Base-by-base conservation (phyloP, 1,284 basidiomycete genomes). In the Schizopora paradoxa region DNA sequence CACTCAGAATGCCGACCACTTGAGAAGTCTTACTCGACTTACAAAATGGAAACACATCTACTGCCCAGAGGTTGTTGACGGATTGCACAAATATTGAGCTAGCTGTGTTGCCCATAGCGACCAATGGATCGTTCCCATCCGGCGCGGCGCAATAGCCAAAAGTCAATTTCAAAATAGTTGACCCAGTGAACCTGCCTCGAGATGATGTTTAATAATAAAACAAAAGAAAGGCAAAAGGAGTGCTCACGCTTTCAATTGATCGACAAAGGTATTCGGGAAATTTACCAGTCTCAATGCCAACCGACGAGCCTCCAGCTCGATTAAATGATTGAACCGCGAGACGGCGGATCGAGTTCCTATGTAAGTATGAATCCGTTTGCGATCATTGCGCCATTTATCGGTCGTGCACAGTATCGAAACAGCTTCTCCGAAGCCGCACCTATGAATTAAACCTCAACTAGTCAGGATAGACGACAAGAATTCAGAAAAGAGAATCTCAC, bases 151-250 rank as follows among this genome's bases (percentile, higher is more conserved):
- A 55, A 47, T 64, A 68, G 7, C 66, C 67, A 54, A 69, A 68
- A 0, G 66, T 58, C 13, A 68, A 58, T 45, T 64, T 66, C 37
- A 70, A 52, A 13, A 69, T 66, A 6, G 66, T 55, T 4, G 61
- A 60, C 1, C 61, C 64, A 2, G 62, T 21, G 13, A 51, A 26
- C 31, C 37, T 48, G 27, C 36, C 7, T 26, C 21, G 41, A 18
- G 21, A 21, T 8, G 18, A 7, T 35, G 3, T 19, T 10, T 6
- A 13, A 10, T n/a, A 16, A 3, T 16, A 2, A 16, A 35, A 16
- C 3, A 28, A 22, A 5, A 16, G 16, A 8, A 28, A 16, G 5
- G 4, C 10, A 6, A 11, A 21, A 4, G n/a, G 26, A 3, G 7
- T 4, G n/a, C 18, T 10, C 33, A n/a, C 14, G 7, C 18, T 13